These are phyloP conservation scores for Calonectria multiphialidica DNA, from an alignment of 2,329 filamentous ascomycete genomes.

Conservation along the genomic window DNA sequence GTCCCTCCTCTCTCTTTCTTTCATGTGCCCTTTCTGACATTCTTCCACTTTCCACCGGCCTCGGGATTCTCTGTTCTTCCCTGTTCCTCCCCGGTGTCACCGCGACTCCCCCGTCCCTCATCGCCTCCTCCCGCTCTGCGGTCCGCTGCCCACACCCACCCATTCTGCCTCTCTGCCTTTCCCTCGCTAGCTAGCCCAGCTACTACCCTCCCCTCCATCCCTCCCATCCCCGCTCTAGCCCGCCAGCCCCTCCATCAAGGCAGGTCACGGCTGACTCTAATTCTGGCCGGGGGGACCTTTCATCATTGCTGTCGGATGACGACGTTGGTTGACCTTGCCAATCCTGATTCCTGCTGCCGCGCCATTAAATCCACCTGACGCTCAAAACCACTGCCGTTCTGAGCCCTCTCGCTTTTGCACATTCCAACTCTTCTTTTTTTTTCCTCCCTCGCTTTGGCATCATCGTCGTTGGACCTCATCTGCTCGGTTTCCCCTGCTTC, in stretches of 20 bases:
- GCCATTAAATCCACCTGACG: slow-evolving; percentile 45
- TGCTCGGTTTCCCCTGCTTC: slow-evolving; percentile 22
- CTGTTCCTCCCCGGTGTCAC: not conserved
- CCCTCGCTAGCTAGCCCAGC: slow-evolving; percentile 20
- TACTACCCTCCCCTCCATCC: slow-evolving; percentile 6
- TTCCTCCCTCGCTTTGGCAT: slow-evolving; percentile 15
- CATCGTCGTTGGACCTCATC: slow-evolving; percentile 31
- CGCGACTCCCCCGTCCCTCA: slow-evolving; percentile 18
- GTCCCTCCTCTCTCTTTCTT: not conserved
- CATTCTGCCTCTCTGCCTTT: not conserved
- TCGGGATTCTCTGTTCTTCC: not conserved
- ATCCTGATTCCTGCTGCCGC: slow-evolving; percentile 42
- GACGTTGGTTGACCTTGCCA: slow-evolving; percentile 43
- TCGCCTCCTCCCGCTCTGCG: slow-evolving; percentile 36
- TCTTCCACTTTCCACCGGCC: not conserved
- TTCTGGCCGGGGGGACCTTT: slow-evolving; percentile 41
- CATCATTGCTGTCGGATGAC: slow-evolving; percentile 45
- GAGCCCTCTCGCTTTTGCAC: slow-evolving; percentile 11
- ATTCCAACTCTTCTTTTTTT: slow-evolving; percentile 18
- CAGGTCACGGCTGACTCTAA: slow-evolving; percentile 43
- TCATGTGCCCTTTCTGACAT: not conserved
- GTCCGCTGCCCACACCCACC: slow-evolving; percentile 39
- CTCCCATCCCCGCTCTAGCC: slow-evolving; percentile 39
- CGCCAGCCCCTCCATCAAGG: slow-evolving; percentile 42
- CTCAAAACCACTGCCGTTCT: slow-evolving; percentile 31